Percentiles rank a stretch among this genome's conserved stretches.
Evolutionary conservation across 1,284 basidiomycete genomes (phyloP).

Genomic region (Laetiporus sulphureus): DNA sequence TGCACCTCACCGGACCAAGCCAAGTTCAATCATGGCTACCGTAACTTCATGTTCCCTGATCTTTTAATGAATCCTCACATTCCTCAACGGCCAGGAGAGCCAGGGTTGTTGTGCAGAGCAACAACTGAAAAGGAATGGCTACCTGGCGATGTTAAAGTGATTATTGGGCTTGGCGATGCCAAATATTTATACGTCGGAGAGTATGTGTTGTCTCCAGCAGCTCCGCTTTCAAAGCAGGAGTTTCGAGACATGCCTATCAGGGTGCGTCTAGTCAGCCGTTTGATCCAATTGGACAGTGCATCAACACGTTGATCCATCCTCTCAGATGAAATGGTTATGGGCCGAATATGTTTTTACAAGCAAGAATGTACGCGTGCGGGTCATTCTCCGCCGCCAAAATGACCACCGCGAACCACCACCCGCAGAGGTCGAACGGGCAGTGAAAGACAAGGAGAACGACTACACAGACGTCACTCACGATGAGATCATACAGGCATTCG

Average conservation of each 20-base stretch:
- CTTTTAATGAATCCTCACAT: constrained; percentile 14
- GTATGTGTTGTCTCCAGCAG: constrained; percentile 9
- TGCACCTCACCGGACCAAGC: constrained; percentile 6
- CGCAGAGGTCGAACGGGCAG: constrained; percentile 8
- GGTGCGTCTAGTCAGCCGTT: constrained; percentile 4
- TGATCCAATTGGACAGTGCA: background rate
- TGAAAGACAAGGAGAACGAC: background rate
- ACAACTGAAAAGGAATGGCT: constrained; percentile 5
- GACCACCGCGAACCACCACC: constrained; percentile 11
- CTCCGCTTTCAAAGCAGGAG: constrained; percentile 13
- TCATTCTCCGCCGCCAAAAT: constrained; percentile 8
- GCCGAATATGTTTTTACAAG: background rate
- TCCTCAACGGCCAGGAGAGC: constrained; percentile 12
- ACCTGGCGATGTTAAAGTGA: constrained; percentile 6
- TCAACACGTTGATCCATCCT: background rate
- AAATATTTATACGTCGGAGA: constrained; percentile 18
- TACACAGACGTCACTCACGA: constrained; percentile 7
- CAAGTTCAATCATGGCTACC: constrained; percentile 7
- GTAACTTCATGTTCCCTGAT: constrained; percentile 12
- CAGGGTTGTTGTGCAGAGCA: constrained; percentile 12
- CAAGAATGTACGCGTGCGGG: constrained; percentile 8
- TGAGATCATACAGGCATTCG: constrained; percentile 15
- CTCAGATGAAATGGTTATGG: background rate
- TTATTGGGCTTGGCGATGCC: constrained; percentile 8
- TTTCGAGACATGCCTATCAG: constrained; percentile 10